Evolutionary conservation across 2,329 filamentous ascomycete species (phyloP).

Genomic region (Botrytis elliptica): DNA sequence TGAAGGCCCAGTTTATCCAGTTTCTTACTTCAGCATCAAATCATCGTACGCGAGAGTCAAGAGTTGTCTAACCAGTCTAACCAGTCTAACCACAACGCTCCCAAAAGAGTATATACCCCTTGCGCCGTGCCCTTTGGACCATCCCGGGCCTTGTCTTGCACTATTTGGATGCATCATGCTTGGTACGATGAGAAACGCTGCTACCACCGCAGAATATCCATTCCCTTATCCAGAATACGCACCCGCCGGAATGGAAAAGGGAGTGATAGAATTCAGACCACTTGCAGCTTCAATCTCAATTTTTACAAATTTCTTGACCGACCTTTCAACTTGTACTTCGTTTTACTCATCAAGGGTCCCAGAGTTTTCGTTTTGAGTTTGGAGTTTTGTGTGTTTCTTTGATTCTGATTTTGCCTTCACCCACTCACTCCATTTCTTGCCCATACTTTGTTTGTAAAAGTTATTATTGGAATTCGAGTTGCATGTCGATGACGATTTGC

Average conservation of each 20-base stretch:
- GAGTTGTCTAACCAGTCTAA: neutral
- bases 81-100: neutral
- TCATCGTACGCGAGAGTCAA: constrained; percentile 2
- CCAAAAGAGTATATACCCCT: constrained; percentile 6
- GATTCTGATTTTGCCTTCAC: neutral
- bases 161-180: constrained; percentile 5
- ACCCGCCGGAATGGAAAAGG: constrained; percentile 17
- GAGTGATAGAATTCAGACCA: constrained; percentile 17
- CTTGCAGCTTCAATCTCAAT: constrained; percentile 10
- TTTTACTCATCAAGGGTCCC: neutral
- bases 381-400: neutral
- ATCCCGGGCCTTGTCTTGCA: constrained; percentile 16
- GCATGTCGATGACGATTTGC: neutral
- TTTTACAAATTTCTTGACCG: neutral
- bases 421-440: constrained; percentile 1
- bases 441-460: neutral
- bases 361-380: constrained; percentile 4
- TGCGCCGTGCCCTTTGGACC: constrained; percentile 2
- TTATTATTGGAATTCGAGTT: neutral
- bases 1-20: neutral
- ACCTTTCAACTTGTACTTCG: neutral
- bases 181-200: constrained; percentile 9
- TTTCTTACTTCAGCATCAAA: neutral
- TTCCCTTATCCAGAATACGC: constrained; percentile 2
- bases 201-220: constrained; percentile 8